phyloP scores from a whole-genome alignment of 1,284 basidiomycete species.

The Fomes fomentarius region DNA sequence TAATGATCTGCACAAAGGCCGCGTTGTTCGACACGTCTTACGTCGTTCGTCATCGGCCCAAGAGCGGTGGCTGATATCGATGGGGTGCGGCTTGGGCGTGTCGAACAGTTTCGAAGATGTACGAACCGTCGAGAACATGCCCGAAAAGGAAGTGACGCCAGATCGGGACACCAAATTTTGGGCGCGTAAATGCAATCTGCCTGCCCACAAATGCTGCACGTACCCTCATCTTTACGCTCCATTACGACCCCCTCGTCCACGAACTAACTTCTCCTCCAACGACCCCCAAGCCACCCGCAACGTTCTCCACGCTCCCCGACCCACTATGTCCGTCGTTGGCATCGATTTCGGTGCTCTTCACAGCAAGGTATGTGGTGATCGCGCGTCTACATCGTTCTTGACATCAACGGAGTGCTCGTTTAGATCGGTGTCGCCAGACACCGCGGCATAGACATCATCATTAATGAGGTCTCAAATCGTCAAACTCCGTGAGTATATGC shows the following conservation, averaged over 20 bases:
- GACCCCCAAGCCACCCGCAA: too few species aligned
- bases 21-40: too few species aligned
- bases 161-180: slow-evolving; percentile 33
- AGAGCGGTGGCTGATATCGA: too few species aligned
- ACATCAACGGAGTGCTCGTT: slow-evolving; percentile 22
- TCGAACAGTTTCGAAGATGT: slow-evolving; percentile 22
- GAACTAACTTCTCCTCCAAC: slow-evolving; percentile 6
- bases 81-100: slow-evolving; percentile 11
- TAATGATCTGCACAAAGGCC: too few species aligned
- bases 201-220: slow-evolving; percentile 11
- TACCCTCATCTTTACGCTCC: slow-evolving; percentile 21
- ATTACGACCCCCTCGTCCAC: slow-evolving; percentile 23
- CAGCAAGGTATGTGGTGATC: slow-evolving; percentile 65
- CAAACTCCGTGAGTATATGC: slow-evolving; percentile 78
- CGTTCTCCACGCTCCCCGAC: slow-evolving; percentile 6
- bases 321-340: slow-evolving; percentile 84
- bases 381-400: slow-evolving; percentile 14
- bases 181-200: slow-evolving; percentile 33
- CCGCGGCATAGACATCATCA: slow-evolving; percentile 93
- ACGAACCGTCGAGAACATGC: slow-evolving; percentile 29
- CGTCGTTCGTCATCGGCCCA: too few species aligned
- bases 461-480: slow-evolving; percentile 95
- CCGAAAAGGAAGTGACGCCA: slow-evolving; percentile 19
- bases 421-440: slow-evolving; percentile 93
- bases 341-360: slow-evolving; percentile 89